Evolutionary conservation across 345 rosid genomes (phyloP), one percentile per base, ranked within the genome.

Genomic region (Psidium guajava): DNA sequence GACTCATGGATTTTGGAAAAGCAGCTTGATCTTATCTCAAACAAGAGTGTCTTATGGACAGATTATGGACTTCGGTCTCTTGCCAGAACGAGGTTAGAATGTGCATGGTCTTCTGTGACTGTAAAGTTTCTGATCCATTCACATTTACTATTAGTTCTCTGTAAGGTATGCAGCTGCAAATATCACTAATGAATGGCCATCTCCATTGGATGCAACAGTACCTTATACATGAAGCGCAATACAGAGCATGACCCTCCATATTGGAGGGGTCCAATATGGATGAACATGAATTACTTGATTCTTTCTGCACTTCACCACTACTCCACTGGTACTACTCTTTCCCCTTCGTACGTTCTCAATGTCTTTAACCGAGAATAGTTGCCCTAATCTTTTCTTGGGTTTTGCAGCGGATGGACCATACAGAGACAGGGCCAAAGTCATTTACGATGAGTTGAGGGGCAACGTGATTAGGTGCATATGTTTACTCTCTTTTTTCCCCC

Each of bases 211-310:
- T 87, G 87, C 51, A 52, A 53, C 89, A 97, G 98, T 88, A 92
- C 98, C 82, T 42, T 96, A 89, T 95, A 96, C 93, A 97, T 96
- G 98, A 93, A 93, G 89, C 94, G 92, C 89, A 97, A 96, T 88
- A 92, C 96, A 14, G 94, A 97, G 89, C 96, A 94, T 36, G 95
- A 97, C 56, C 93, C 98, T 83, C 98, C 98, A 10, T 97, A 97
- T 83, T 97, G 99, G 99, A 94, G 98, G 90, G 98, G 98, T 82
- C 95, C 98, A 24, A 91, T 95, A 86, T 96, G 98, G 98, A 93
- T 95, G 94, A 97, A 96, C 92, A 88, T 97, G 93, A 97, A 96
- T 87, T 97, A 95, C 91, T 85, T 94, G 95, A 93, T 95, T 85
- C 96, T 97, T 97, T 93, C 98, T 81, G 92, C 99, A 18, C 94